Evolutionary conservation across 148 eudicot species (phyloP), one percentile per base, ranked within the genome.

Genomic region (Talinum fruticosum): DNA sequence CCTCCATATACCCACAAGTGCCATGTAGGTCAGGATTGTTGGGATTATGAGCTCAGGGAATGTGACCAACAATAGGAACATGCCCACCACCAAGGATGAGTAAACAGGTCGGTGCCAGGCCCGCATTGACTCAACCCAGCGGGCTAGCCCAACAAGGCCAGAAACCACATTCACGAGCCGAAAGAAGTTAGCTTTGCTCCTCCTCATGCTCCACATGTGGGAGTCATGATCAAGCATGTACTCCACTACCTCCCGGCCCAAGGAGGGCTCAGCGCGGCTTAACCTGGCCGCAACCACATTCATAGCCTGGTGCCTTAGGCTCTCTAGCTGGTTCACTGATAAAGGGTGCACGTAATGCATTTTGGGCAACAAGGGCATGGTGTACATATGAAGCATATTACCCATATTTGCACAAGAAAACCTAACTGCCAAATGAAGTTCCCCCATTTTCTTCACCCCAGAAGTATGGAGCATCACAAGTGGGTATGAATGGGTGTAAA

Each of bases 191-290:
- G 99, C 99, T 78, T 91, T 95, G 91, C 97, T 89, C 66, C 84
- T 95, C 51, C 99, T 89, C 97, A 95, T 95, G 79, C 97, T 92
- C 99, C 99, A 95, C 94, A 95, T 87, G 47, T 95, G 94, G 0
- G 99, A 88, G 37, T 91, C 97, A 66, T 88, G 94, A 64, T 95
- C 97, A 28, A 95, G 96, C 99, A 95, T 95, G 85, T 93, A 95
- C 81, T 95, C 96, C 0, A 92, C 97, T 79, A 95, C 99, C 14
- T 95, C 97, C 13, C 94, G 78, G 54, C 96, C 92, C 75, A 95
- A 37, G 1, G 97, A 88, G 13, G 99, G 99, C 88, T 95, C 99
- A 1, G 96, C 87, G 23, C 97, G 84, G 34, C 83, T 83, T 23
- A 95, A 85, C 83, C 97, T 77, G 6, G 85, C 65, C 1, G 94